Conservation (phyloP, 2,329 filamentous ascomycete species). For the Xylaria sp. region DNA sequence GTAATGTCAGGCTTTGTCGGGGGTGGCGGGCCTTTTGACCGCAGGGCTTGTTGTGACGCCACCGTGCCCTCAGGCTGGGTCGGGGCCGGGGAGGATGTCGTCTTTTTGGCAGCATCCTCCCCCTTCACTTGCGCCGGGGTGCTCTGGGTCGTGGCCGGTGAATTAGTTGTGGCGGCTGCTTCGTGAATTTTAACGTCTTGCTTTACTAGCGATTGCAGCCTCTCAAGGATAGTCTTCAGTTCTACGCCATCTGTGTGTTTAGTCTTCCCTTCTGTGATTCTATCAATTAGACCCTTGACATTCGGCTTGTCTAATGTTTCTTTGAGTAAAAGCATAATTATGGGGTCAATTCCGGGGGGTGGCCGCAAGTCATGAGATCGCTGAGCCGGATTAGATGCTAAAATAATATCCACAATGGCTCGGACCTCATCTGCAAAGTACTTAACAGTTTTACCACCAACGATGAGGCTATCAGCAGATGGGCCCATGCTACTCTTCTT, state of each 20-base stretch:
- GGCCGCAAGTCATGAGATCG: slow-evolving; percentile 63
- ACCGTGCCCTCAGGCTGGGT: slow-evolving; percentile 36
- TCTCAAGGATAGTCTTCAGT: slow-evolving; percentile 63
- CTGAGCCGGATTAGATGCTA: slow-evolving; percentile 67
- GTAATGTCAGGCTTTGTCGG: slow-evolving; percentile 67
- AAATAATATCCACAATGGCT: slow-evolving; percentile 67
- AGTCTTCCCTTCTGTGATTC: slow-evolving; percentile 63
- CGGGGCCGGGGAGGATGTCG: slow-evolving; percentile 39
- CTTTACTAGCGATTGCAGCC: slow-evolving; percentile 57
- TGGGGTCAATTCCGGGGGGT: slow-evolving; percentile 63
- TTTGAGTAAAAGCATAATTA: slow-evolving; percentile 67
- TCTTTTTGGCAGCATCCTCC: slow-evolving; percentile 49
- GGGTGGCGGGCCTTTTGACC: slow-evolving; percentile 68
- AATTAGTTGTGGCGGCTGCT: slow-evolving; percentile 20
- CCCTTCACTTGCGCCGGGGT: slow-evolving; percentile 47
- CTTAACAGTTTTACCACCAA: slow-evolving; percentile 66
- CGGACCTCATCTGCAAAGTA: slow-evolving; percentile 70
- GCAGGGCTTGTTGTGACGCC: slow-evolving; percentile 62
- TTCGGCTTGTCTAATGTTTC: slow-evolving; percentile 63
- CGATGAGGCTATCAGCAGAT: slow-evolving; percentile 64
- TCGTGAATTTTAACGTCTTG: slow-evolving; percentile 44
- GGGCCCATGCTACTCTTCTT: slow-evolving; percentile 64
- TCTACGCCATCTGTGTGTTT: slow-evolving; percentile 64
- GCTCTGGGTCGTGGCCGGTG: slow-evolving; percentile 38
- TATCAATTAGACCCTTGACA: slow-evolving; percentile 61